Evolutionary conservation across 1,139 yeast species (phyloP), one percentile per base, ranked within the genome.

Genomic region (Lodderomyces margitis): DNA sequence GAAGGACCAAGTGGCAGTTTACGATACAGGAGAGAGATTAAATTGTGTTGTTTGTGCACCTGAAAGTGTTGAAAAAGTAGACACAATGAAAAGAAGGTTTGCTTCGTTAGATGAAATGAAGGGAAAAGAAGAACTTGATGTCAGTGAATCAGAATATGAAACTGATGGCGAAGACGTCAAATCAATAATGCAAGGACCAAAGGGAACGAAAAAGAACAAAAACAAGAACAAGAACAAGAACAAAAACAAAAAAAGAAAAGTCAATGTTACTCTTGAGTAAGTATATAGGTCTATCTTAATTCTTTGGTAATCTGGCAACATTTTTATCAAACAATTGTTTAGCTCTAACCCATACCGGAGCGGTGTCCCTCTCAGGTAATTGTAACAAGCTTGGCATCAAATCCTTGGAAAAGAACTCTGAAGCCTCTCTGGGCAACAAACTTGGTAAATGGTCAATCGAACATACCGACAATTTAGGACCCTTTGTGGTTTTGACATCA

Each of bases 361-460:
- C 84, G 37, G 81, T 70, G 44, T 80, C 72, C 67, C 96, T 83
- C 50, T 86, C 68, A 53, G 95, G 92, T 54, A 92, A 76, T 61
- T 86, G 83, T 62, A 87, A 76, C 61, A 92, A 75, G 14, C 95
- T 85, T 36, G 98, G 98, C 59, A 92, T 67, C 60, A 92, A 75
- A 62, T 92, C 97, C 50, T 70, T 75, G 35, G 94, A 80, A 66
- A 88, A 92, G 51, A 83, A 81, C 69, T 92, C 98, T 9, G 96
- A 87, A 27, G 98, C 87, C 68, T 92, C 98, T 70, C 98, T 86
- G 54, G 98, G 98, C 54, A 92, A 76, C 60, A 92, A 70, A 11
- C 96, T 84, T 34, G 99, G 99, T 59, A 94, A 75, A 63, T 92
- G 98, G 68, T 94, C 99, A 55, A 92, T 92, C n/a, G 96, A 88